phyloP scores from a whole-genome alignment of 352 stramenopile species.

The Phytophthora ramorum region DNA sequence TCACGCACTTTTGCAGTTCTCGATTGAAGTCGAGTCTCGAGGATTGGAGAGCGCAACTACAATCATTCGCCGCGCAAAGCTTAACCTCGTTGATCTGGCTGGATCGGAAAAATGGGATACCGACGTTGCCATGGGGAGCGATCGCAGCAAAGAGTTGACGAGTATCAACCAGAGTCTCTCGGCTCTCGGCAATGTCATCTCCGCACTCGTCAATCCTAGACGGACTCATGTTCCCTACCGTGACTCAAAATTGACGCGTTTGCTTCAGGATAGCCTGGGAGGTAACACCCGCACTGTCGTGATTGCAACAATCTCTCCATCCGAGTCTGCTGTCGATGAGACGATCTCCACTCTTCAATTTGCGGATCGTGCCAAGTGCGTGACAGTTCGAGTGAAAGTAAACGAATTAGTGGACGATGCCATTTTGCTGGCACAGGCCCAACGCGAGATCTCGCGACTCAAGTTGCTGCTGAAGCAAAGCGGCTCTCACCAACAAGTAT shows the following conservation, averaged over 20 bases:
- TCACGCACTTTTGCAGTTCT: constrained; percentile 88
- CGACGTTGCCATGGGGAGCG: constrained; percentile 65
- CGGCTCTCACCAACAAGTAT: constrained; percentile 37
- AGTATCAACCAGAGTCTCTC: constrained; percentile 94
- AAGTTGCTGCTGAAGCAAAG: constrained; percentile 67
- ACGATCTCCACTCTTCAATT: constrained; percentile 93
- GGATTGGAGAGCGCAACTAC: constrained; percentile 69
- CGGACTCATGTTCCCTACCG: constrained; percentile 95
- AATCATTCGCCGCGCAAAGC: constrained; percentile 81
- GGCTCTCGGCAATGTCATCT: constrained; percentile 91
- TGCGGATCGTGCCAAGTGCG: constrained; percentile 83
- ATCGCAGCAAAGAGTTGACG: constrained; percentile 87
- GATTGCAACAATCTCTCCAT: constrained; percentile 90
- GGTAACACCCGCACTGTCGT: constrained; percentile 92
- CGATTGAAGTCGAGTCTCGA: constrained; percentile 79
- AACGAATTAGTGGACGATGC: constrained; percentile 89
- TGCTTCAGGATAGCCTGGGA: constrained; percentile 86
- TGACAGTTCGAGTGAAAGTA: constrained; percentile 75
- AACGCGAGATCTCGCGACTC: constrained; percentile 72
- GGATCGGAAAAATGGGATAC: constrained; percentile 93
- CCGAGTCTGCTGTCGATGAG: constrained; percentile 80
- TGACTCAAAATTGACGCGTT: constrained; percentile 97
- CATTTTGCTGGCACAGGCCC: constrained; percentile 73
- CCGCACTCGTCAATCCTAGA: constrained; percentile 73
- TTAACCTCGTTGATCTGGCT: constrained; percentile 93